These are phyloP conservation scores for Macrophomina phaseolina DNA, from an alignment of 2,329 filamentous ascomycete species.

Conservation along the genomic window DNA sequence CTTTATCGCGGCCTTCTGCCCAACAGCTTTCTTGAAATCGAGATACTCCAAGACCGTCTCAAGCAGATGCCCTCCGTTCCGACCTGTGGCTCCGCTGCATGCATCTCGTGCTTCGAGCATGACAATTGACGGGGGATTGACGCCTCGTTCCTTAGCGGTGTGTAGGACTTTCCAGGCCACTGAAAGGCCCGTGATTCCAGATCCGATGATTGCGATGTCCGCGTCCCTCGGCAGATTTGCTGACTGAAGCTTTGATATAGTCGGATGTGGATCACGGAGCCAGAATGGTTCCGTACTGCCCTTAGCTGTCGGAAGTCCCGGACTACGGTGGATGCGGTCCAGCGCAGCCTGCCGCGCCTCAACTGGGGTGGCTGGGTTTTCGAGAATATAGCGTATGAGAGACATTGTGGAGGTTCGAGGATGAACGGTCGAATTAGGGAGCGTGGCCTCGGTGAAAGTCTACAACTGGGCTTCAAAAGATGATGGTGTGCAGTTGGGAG, in stretches of 20 bases:
- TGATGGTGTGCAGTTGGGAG: no score
- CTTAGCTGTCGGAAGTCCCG: neutral
- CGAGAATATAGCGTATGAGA: neutral
- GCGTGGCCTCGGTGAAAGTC: no score
- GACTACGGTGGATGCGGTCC: neutral
- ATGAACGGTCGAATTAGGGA: no score
- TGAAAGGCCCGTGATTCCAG: neutral
- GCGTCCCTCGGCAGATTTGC: constrained; percentile 40
- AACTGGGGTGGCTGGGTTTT: neutral
- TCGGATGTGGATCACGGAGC: neutral
- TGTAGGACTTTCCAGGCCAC: neutral
- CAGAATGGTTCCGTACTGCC: neutral
- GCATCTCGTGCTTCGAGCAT: constrained; percentile 44
- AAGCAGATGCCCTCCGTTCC: constrained; percentile 37
- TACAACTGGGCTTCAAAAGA: no score
- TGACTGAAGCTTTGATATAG: neutral
- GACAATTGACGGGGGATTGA: constrained; percentile 38
- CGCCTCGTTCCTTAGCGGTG: neutral
- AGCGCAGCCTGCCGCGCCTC: neutral
- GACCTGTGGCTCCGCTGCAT: constrained; percentile 38
- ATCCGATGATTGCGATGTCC: constrained; percentile 60
- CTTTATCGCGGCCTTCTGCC: neutral
- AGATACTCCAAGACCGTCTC: neutral
- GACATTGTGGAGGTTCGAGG: neutral
- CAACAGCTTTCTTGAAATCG: neutral